These are phyloP conservation scores for Sarcodon aspratus DNA, from an alignment of 768 basidiomycete species.

Conservation along the genomic window DNA sequence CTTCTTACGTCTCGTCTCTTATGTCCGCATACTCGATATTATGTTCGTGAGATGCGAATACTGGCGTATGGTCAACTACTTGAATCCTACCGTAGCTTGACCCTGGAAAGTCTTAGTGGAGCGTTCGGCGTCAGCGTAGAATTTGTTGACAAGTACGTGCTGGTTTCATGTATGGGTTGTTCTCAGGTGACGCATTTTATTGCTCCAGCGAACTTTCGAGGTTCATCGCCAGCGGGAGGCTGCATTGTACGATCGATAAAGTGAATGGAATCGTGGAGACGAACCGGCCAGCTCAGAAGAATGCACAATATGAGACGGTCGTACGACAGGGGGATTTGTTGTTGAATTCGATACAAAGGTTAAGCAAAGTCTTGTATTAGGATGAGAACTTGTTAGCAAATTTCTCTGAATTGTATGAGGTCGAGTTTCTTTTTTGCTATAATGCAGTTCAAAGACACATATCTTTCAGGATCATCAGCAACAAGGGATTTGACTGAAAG, in stretches of 20 bases:
- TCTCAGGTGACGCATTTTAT: neutral
- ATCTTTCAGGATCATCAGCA: too few species aligned
- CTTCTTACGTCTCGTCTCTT: constrained; percentile 84
- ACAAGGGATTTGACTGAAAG: too few species aligned
- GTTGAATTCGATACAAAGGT: constrained; percentile 74
- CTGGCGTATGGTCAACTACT: constrained; percentile 85
- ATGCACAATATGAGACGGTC: constrained; percentile 86
- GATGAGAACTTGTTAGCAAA: too few species aligned
- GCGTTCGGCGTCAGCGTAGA: constrained; percentile 87
- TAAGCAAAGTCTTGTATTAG: constrained; percentile 78
- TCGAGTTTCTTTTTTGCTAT: too few species aligned
- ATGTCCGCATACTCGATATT: constrained; percentile 77
- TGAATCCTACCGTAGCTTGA: constrained; percentile 85
- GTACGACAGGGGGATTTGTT: constrained; percentile 87
- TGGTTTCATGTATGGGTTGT: neutral
- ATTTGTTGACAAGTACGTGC: constrained; percentile 75
- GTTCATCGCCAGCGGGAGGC: constrained; percentile 80
- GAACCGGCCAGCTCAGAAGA: constrained; percentile 65
- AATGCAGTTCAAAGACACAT: too few species aligned
- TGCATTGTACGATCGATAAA: constrained; percentile 87
- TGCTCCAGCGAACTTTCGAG: constrained; percentile 68
- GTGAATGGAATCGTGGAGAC: constrained; percentile 94
- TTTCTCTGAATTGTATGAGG: too few species aligned
- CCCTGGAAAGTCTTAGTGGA: constrained; percentile 70
- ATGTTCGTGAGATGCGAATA: constrained; percentile 93